Base-by-base conservation (phyloP, 129 eudicot species). In the Rutidosis leptorrhynchoides region DNA sequence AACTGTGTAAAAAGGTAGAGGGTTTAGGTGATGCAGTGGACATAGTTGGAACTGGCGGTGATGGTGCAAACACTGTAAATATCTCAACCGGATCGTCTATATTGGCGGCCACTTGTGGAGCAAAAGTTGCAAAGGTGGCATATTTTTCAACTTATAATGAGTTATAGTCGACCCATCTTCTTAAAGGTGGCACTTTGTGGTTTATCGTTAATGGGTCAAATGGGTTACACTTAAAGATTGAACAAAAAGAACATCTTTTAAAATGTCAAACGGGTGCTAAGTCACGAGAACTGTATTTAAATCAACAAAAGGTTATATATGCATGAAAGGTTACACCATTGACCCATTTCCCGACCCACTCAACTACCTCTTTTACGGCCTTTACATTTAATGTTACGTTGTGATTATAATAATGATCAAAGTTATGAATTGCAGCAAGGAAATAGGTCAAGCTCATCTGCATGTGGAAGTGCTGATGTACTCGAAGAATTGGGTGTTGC, bases 401-500 rank as follows among this genome's bases (percentile, higher is more conserved):
- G 68, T 60, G 55, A 58, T 51, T 72, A 62, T 71, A 52, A n/a
- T n/a, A n/a, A 46, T 35, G 73, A 58, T 68, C 42, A 15, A 55
- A 58, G 33, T 67, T 58, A 42, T 69, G 54, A 62, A 16, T 71
- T 76, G 65, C 89, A 90, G 97, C 97, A 90, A 90, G 97, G 97
- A 60, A 90, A 70, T 68, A 81, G 97, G 63, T 90, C 97, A 55
- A 87, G 97, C 73, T 90, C 97, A 25, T 90, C 97, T 55, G 95
- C 97, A 49, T 90, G 97, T 74, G 97, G 97, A 59, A 90, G 97
- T 81, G 97, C 97, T 0, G 97, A 90, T 79, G 97, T 87, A 35
- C 77, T 90, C 63, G 97, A 90, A 76, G 93, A 80, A 71, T 77
- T 90, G 77, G 97, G 97, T 37, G 83, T 90, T 77, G 87, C 79